These are phyloP conservation scores for Boletus patriciae DNA, from an alignment of 768 basidiomycete genomes.

Conservation along the genomic window DNA sequence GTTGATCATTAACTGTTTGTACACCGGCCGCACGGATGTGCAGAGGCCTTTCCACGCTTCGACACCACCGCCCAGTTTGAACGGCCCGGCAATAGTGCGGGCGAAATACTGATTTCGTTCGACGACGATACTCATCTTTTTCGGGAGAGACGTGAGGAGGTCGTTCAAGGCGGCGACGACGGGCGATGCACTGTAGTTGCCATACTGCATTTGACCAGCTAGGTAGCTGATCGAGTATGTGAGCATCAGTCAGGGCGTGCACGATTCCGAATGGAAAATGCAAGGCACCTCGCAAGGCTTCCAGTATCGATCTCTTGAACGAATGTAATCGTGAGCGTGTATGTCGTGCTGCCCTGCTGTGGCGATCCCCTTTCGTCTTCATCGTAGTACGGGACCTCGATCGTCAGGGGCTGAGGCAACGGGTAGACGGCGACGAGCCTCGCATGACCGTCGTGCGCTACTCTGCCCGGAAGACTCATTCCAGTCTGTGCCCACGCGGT, in stretches of 20 bases:
- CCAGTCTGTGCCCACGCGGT: not conserved
- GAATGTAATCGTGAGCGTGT: not conserved
- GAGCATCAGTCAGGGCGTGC: not conserved
- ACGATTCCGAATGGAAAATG: not conserved
- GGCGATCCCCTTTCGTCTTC: not conserved
- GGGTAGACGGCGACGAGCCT: not conserved
- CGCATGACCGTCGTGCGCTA: not conserved
- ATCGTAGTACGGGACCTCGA: not conserved
- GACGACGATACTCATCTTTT: not conserved
- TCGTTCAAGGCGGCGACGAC: not conserved
- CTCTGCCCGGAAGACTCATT: not conserved
- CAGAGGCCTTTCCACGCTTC: not conserved
- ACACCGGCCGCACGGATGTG: not conserved
- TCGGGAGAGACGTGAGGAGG: not conserved
- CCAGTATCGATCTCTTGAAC: too few species aligned
- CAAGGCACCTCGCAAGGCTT: too few species aligned
- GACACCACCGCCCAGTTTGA: not conserved
- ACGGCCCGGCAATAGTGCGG: not conserved
- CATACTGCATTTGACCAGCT: not conserved
- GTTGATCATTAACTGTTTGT: conserved; percentile 3
- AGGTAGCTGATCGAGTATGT: not conserved
- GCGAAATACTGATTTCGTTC: not conserved
- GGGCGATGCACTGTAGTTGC: not conserved
- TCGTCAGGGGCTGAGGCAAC: not conserved
- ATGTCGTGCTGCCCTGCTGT: not conserved